A percentile compares a stretch with the other conserved stretches of the same genome.
Evolutionary conservation across 345 rosid genomes (phyloP).

Genomic region (Hypericum androsaemum): DNA sequence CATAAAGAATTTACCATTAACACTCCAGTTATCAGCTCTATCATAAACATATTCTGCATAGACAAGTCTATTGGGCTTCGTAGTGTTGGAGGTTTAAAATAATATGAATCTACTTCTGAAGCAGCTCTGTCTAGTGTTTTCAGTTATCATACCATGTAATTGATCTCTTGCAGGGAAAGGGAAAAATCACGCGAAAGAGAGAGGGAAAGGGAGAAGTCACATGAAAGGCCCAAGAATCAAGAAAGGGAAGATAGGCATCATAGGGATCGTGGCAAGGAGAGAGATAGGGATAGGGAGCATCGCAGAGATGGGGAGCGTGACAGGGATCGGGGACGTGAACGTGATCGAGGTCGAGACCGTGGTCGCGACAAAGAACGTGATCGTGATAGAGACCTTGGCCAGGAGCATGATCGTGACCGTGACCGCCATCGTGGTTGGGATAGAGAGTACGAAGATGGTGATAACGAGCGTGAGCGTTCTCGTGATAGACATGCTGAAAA

Average conservation of each 20-base stretch:
- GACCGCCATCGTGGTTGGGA: conserved; percentile 41
- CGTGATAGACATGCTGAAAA: conserved; percentile 49
- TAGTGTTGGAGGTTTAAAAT: too few relatives aligned
- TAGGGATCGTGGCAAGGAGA: conserved; percentile 63
- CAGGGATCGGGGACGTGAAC: conserved; percentile 29
- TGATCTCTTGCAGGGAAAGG: conserved; percentile 12
- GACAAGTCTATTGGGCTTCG: too few relatives aligned
- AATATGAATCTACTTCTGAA: too few relatives aligned
- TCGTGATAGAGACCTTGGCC: conserved; percentile 47
- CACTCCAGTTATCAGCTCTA: too few relatives aligned
- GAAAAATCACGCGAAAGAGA: conserved; percentile 73
- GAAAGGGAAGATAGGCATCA: conserved; percentile 83
- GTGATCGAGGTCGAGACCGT: conserved; percentile 26
- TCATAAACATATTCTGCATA: too few relatives aligned
- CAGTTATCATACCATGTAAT: too few relatives aligned
- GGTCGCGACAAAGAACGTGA: conserved; percentile 25
- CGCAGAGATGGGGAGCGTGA: conserved; percentile 50
- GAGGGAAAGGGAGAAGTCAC: conserved; percentile 64
- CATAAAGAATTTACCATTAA: too few relatives aligned
- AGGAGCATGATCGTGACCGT: conserved; percentile 43
- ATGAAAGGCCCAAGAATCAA: conserved; percentile 73
- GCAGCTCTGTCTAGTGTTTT: too few relatives aligned
- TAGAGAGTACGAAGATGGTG: conserved; percentile 43
- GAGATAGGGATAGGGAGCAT: conserved; percentile 45
- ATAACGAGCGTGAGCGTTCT: conserved; percentile 45